Evolutionary conservation across 2,329 filamentous ascomycete genomes (phyloP).

Genomic region (Trichophyton schoenleinii): DNA sequence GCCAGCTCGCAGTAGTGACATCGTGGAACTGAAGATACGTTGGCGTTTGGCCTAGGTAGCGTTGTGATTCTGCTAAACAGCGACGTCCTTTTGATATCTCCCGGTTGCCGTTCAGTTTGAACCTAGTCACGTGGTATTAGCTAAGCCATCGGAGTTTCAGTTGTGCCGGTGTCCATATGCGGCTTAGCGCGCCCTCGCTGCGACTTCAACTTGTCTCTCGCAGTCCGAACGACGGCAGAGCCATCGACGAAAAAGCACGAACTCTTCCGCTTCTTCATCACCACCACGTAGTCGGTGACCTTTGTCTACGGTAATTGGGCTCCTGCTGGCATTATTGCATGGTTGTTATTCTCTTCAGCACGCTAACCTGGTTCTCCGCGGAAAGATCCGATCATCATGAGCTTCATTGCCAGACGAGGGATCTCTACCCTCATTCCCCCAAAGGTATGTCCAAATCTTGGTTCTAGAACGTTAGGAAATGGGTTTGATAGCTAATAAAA

Average conservation of each 20-base stretch:
- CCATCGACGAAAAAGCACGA: constrained; percentile 1
- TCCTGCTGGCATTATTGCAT: not conserved
- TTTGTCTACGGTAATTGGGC: not conserved
- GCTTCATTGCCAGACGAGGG: constrained; percentile 77
- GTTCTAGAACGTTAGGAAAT: constrained; percentile 12
- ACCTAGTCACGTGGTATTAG: not conserved
- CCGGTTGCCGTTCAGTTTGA: not conserved
- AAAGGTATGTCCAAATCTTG: constrained; percentile 54
- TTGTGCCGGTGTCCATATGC: constrained; percentile 17
- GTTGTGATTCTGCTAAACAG: no score
- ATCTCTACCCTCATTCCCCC: constrained; percentile 98
- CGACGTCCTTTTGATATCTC: no score
- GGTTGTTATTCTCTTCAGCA: not conserved
- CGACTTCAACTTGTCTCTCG: constrained; percentile 13
- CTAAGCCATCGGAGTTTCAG: not conserved
- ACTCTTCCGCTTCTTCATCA: not conserved
- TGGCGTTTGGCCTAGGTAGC: not conserved
- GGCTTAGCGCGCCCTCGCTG: constrained; percentile 25
- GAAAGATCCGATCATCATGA: constrained; percentile 53
- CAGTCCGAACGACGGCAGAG: not conserved
- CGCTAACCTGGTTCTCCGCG: not conserved
- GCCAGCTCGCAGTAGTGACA: constrained; percentile 54
- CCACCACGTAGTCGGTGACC: not conserved
- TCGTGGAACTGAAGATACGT: constrained; percentile 26
- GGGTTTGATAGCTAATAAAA: constrained; percentile 28